Evolutionary conservation across 306 rosid species (phyloP), one percentile per base, ranked within the genome.

Genomic region (Vigna unguiculata): DNA sequence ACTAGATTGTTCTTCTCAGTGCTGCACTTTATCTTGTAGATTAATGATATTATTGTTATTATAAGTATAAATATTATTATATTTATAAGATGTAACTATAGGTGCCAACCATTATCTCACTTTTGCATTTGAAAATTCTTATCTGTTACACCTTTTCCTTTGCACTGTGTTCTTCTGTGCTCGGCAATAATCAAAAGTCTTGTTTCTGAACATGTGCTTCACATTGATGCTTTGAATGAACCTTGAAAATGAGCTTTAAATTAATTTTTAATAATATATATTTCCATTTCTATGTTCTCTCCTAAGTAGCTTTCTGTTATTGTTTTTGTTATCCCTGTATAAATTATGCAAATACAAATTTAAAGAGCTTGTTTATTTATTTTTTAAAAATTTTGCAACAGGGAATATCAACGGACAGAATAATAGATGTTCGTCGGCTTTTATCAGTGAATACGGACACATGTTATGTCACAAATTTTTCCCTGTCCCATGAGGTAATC

Each of bases 361-460:
- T 30, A 6, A 47, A 58, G 9, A 10, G 7, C 47, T 69, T 25
- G 43, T 20, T 19, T 58, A 36, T 9, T 24, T 24, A 0, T 40
- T 38, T 1, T 2, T 45, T 34, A 28, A 28, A 6, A 13, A 47
- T 88, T 84, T 82, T 75, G 78, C 46, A 78, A 40, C 96, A 96
- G 99, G 99, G 98, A 32, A 96, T 96, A 83, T 96, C 99, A n/a
- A 96, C 99, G 6, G 99, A 96, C 83, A 92, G 84, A 59, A 92
- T 92, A 6, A 91, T 96, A 32, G 99, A 96, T 59, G 86, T 92
- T 64, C 90, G 87, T 17, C 88, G 97, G 10, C 88, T 96, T 19
- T 59, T 96, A 61, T 83, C 90, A 1, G 96, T 87, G 55, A 86
- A 87, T n/a, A 87, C 78, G 0, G 93, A 89, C 67, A 91, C 96